phyloP scores from a whole-genome alignment of 176 grass and related monocot genomes.

The Raddia distichophylla region DNA sequence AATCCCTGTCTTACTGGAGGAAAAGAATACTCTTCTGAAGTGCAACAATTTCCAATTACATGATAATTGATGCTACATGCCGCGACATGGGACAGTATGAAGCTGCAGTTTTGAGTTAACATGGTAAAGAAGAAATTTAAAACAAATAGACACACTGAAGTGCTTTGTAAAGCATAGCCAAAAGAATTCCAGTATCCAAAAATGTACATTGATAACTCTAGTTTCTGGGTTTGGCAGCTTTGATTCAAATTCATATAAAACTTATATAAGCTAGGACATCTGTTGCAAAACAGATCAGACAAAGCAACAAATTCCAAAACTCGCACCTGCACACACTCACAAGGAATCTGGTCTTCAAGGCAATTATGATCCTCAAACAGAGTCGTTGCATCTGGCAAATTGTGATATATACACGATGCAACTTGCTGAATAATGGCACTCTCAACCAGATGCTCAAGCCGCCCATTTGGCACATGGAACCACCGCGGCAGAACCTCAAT shows the following conservation, averaged over 20 bases:
- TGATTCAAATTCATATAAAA: not conserved
- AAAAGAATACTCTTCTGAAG: constrained; percentile 8
- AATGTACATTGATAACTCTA: not conserved
- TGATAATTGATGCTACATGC: constrained; percentile 23
- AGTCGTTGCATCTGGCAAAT: constrained; percentile 61
- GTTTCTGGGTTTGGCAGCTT: not conserved
- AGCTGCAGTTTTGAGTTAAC: constrained; percentile 19
- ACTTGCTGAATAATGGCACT: constrained; percentile 65
- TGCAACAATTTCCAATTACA: constrained; percentile 8
- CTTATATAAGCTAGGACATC: not conserved
- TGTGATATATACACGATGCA: constrained; percentile 83
- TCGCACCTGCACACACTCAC: constrained; percentile 75
- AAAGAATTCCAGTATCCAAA: constrained; percentile 7
- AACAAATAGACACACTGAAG: constrained; percentile 27
- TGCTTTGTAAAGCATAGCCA: not conserved
- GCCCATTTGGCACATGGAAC: constrained; percentile 62
- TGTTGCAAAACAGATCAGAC: constrained; percentile 27
- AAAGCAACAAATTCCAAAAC: not conserved
- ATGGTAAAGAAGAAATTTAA: constrained; percentile 17
- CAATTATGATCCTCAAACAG: constrained; percentile 92
- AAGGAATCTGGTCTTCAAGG: constrained; percentile 74
- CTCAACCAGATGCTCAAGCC: constrained; percentile 82
- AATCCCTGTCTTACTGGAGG: not conserved
- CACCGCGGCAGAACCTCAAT: constrained; percentile 69
- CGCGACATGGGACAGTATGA: not conserved